A percentile compares a stretch with the other conserved stretches of the same genome.
These are phyloP conservation scores for Penicillium verhagenii DNA, from an alignment of 495 filamentous ascomycete genomes.

Conservation along the genomic window DNA sequence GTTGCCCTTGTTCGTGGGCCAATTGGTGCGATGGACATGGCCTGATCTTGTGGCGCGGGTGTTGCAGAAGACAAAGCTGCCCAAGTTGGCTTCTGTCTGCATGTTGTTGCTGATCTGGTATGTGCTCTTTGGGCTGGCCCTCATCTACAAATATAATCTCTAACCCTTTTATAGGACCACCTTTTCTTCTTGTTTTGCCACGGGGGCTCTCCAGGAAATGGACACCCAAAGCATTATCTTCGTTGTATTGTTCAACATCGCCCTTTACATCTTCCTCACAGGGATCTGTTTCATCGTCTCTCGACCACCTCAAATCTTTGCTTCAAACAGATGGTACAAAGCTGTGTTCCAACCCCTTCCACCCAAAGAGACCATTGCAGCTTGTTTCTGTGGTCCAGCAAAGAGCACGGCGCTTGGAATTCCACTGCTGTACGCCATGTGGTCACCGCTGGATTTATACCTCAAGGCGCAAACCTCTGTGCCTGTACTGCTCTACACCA, in stretches of 20 bases:
- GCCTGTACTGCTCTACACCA: conserved; percentile 54
- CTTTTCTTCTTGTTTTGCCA: conserved; percentile 55
- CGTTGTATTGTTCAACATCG: conserved; percentile 52
- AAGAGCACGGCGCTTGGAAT: conserved; percentile 57
- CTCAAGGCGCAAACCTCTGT: conserved; percentile 52
- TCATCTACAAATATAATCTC: neutral
- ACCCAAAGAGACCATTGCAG: conserved; percentile 49
- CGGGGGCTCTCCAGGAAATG: conserved; percentile 47
- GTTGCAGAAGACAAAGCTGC: conserved; percentile 43
- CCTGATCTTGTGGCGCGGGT: conserved; percentile 39
- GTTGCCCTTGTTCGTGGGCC: conserved; percentile 49
- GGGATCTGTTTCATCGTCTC: conserved; percentile 47
- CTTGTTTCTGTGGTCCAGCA: conserved; percentile 57
- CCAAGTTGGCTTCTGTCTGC: conserved; percentile 45
- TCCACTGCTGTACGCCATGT: conserved; percentile 54
- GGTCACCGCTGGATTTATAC: conserved; percentile 48
- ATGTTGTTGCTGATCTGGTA: conserved; percentile 53
- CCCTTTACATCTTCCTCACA: conserved; percentile 52
- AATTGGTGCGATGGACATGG: conserved; percentile 48
- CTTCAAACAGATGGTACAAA: conserved; percentile 18
- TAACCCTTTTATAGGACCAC: conserved; percentile 38
- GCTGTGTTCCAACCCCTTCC: conserved; percentile 39
- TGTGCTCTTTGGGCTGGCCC: conserved; percentile 10
- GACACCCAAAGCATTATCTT: conserved; percentile 49
- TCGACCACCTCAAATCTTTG: conserved; percentile 36